These are phyloP conservation scores for Penicillium aurantiogriseum DNA, from an alignment of 2,329 filamentous ascomycete genomes.

Conservation along the genomic window DNA sequence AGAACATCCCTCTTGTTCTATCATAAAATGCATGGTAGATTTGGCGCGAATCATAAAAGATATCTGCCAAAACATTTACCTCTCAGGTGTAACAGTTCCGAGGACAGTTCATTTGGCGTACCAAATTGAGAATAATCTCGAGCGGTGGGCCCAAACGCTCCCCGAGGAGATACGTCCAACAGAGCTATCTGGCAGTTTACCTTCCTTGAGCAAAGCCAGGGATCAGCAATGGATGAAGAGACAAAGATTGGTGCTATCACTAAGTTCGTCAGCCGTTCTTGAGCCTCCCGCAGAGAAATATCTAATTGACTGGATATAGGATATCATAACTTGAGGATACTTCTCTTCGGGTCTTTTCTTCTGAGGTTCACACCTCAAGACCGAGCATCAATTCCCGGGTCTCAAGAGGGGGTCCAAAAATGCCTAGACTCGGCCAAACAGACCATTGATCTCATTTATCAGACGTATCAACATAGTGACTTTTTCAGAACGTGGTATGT, in stretches of 20 bases:
- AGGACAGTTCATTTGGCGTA: not conserved
- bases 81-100: not conserved
- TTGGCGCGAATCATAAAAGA: not conserved
- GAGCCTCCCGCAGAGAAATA: not conserved
- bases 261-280: not conserved
- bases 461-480: not conserved
- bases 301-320: not conserved
- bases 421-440: not conserved
- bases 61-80: not conserved
- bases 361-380: not conserved
- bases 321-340: not conserved
- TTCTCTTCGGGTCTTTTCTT: not conserved
- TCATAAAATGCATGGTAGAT: not conserved
- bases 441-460: not conserved
- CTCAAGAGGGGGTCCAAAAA: not conserved
- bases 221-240: not conserved
- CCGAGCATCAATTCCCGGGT: not conserved
- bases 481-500: not conserved
- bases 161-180: not conserved
- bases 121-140: not conserved
- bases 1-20: not conserved
- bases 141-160: not conserved
- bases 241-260: not conserved
- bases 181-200: not conserved
- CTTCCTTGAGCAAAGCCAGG: not conserved